Conservation (phyloP, 2,329 filamentous ascomycete species). For the Zasmidium cellare region DNA sequence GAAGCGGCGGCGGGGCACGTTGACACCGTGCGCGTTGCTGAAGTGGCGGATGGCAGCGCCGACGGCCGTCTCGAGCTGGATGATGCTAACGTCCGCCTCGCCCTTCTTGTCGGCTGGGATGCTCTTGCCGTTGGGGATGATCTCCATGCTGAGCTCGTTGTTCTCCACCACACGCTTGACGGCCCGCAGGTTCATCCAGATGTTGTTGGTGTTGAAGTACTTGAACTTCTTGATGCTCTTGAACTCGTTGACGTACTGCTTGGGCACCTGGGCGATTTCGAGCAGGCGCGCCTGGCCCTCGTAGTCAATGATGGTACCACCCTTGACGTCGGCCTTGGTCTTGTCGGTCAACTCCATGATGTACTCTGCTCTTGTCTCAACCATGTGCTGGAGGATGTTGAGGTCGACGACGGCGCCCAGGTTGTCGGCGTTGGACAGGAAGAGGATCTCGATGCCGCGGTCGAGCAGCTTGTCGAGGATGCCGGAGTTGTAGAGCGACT, state of each 20-base stretch:
- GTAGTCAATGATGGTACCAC: conserved; percentile 99
- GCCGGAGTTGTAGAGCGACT: conserved; percentile 98
- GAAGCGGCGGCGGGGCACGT: conserved; percentile 96
- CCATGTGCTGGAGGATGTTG: conserved; percentile 98
- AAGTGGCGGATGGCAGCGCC: conserved; percentile 99
- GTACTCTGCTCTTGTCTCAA: conserved; percentile 94
- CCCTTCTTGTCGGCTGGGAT: conserved; percentile 99
- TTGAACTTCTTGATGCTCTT: conserved; percentile 99
- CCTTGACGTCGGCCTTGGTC: conserved; percentile 99
- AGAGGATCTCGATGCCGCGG: conserved; percentile 94
- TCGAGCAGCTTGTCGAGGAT: conserved; percentile 95
- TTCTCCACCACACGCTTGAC: conserved; percentile 99
- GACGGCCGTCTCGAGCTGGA: conserved; percentile 98
- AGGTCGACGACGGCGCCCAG: conserved; percentile 96
- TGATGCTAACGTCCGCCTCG: conserved; percentile 94
- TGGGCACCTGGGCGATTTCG: conserved; percentile 98
- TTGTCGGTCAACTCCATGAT: conserved; percentile 99
- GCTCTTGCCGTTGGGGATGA: conserved; percentile 98
- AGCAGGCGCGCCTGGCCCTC: conserved; percentile 95
- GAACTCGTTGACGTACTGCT: conserved; percentile 99
- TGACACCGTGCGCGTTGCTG: conserved; percentile 97
- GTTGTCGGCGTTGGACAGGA: conserved; percentile 99
- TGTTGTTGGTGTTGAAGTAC: conserved; percentile 99
- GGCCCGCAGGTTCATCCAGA: conserved; percentile 97
- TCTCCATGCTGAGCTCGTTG: conserved; percentile 98